Conservation (phyloP, 108 stramenopile species). For the Cyclotella atomus region DNA sequence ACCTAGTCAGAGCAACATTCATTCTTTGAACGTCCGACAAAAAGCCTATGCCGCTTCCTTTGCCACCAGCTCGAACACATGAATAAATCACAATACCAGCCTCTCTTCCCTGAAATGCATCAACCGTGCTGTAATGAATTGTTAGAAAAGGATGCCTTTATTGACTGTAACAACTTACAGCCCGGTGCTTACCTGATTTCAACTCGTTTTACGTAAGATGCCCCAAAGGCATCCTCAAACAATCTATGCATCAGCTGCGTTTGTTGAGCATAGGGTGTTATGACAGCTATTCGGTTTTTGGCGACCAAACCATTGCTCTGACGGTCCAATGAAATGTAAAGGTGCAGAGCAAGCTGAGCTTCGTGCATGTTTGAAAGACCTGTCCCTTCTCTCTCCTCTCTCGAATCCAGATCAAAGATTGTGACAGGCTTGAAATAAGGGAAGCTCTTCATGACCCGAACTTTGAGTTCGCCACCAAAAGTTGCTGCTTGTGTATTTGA, state of each 20-base stretch:
- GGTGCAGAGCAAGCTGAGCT: constrained; percentile 43
- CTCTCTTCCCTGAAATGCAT: constrained; percentile 85
- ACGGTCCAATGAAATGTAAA: constrained; percentile 41
- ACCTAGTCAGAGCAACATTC: constrained; percentile 87
- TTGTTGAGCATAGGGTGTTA: constrained; percentile 83
- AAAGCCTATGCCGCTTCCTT: constrained; percentile 77
- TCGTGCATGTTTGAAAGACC: constrained; percentile 47
- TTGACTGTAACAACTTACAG: no score
- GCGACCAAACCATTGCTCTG: constrained; percentile 37
- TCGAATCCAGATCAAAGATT: constrained; percentile 58
- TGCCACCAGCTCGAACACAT: constrained; percentile 58
- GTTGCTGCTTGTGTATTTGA: constrained; percentile 40
- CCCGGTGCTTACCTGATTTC: constrained; percentile 33
- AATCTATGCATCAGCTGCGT: constrained; percentile 39
- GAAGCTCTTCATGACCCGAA: constrained; percentile 23
- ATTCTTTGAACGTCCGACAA: constrained; percentile 84
- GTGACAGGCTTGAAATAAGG: constrained; percentile 57
- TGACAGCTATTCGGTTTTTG: constrained; percentile 58
- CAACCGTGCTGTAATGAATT: constrained; percentile 63
- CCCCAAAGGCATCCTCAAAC: constrained; percentile 36
- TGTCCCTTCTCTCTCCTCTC: constrained; percentile 51
- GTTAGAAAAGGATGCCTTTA: no score
- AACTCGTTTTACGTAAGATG: constrained; percentile 34
- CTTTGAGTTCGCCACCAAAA: constrained; percentile 47
- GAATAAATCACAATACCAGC: constrained; percentile 70